phyloP scores from a whole-genome alignment of 2,329 filamentous ascomycete species.

The Clathrospora elynae region DNA sequence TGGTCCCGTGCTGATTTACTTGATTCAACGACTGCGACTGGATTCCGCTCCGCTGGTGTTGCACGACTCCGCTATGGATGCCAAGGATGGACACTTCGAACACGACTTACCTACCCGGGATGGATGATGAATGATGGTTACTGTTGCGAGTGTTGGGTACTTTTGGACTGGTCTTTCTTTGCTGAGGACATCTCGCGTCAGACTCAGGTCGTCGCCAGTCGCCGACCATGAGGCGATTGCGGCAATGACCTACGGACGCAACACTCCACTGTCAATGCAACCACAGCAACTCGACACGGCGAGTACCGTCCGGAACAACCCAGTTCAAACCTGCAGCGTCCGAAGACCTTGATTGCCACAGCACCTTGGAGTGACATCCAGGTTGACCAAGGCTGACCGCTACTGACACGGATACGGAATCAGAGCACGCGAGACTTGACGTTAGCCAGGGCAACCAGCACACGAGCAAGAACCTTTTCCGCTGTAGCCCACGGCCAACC shows the following conservation, averaged over 20 bases:
- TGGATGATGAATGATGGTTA: conserved; percentile 1
- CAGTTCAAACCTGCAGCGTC: neutral
- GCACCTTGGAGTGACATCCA: conserved; percentile 9
- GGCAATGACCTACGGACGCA: conserved; percentile 5
- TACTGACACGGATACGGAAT: conserved; percentile 8
- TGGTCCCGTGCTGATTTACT: neutral
- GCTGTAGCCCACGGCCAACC: conserved; percentile 17
- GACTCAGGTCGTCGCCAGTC: neutral
- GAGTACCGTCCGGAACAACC: conserved; percentile 3
- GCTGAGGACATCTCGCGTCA: neutral
- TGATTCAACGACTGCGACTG: neutral
- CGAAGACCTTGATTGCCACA: conserved; percentile 2
- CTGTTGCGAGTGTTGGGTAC: neutral
- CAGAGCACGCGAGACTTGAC: conserved; percentile 24
- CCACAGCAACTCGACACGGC: neutral
- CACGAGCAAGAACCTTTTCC: conserved; percentile 32
- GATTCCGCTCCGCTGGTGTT: conserved; percentile 16
- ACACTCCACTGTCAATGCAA: neutral
- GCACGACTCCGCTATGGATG: conserved; percentile 9
- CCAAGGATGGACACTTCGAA: conserved; percentile 13
- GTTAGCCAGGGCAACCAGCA: conserved; percentile 22
- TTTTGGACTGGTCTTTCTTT: neutral
- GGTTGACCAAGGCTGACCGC: conserved; percentile 19
- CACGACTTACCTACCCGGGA: conserved; percentile 6
- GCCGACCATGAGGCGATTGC: conserved; percentile 6